Percentiles rank a stretch among this genome's conserved stretches.
These are phyloP conservation scores for Neurospora africana DNA, from an alignment of 495 filamentous ascomycete genomes.

Conservation along the genomic window DNA sequence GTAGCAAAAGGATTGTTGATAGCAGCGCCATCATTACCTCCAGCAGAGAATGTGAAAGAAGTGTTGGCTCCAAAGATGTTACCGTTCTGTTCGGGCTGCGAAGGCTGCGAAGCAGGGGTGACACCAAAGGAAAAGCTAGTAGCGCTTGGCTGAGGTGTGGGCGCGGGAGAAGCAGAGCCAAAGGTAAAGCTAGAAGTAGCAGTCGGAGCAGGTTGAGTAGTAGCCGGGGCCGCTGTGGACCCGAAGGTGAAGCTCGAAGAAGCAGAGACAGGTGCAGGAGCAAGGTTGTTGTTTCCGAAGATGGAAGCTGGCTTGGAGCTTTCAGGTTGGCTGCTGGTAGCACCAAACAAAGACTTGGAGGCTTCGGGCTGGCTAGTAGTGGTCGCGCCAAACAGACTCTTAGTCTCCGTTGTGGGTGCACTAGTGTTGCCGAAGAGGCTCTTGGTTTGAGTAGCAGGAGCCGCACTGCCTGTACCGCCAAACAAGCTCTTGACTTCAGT, in stretches of 20 bases:
- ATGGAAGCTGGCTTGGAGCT: constrained; percentile 4
- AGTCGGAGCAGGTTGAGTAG: constrained; percentile 17
- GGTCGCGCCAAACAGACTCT: not conserved
- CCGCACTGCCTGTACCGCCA: constrained; percentile 5
- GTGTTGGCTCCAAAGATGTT: constrained; percentile 16
- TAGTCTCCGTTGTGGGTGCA: not conserved
- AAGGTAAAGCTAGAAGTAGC: constrained; percentile 9
- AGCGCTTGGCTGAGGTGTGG: constrained; percentile 19
- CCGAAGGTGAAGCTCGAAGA: constrained; percentile 19
- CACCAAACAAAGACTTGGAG: constrained; percentile 16
- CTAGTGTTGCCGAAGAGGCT: constrained; percentile 12
- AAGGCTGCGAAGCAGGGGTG: constrained; percentile 3
- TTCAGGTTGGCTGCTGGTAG: constrained; percentile 2
- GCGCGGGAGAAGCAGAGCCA: constrained; percentile 15
- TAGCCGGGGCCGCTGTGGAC: constrained; percentile 13
- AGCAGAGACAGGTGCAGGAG: constrained; percentile 8
- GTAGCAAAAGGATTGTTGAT: constrained; percentile 35
- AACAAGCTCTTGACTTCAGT: constrained; percentile 13
- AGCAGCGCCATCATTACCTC: constrained; percentile 14
- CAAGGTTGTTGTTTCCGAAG: constrained; percentile 9
- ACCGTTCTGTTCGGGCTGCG: constrained; percentile 1
- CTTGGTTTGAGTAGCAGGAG: constrained; percentile 12
- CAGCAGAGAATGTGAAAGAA: constrained; percentile 32
- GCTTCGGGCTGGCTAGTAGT: constrained; percentile 2
- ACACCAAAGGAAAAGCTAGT: constrained; percentile 14